Evolutionary conservation across 805 yeast genomes (phyloP).

Genomic region (Candida verbasci): DNA sequence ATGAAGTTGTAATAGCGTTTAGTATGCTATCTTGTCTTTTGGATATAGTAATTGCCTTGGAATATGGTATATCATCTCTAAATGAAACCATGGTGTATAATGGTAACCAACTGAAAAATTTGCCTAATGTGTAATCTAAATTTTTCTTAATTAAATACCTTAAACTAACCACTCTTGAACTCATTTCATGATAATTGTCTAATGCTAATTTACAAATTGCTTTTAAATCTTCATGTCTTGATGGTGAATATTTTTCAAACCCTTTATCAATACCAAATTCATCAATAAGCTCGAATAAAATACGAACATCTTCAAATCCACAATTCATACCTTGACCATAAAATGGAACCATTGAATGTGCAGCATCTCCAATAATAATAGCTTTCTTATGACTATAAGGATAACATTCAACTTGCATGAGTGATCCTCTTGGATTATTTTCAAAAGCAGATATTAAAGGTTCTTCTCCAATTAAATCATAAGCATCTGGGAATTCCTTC

Average conservation of each 20-base stretch:
- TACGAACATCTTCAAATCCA: constrained; percentile 86
- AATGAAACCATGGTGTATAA: constrained; percentile 91
- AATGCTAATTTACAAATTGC: constrained; percentile 78
- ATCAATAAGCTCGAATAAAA: constrained; percentile 47
- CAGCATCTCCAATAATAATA: constrained; percentile 84
- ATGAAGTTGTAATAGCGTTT: constrained; percentile 20
- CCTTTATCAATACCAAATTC: constrained; percentile 40
- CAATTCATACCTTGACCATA: constrained; percentile 97
- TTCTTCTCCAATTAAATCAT: constrained; percentile 58
- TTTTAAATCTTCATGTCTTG: constrained; percentile 60
- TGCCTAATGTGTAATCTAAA: constrained; percentile 59
- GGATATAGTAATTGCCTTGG: constrained; percentile 56
- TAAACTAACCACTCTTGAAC: constrained; percentile 65
- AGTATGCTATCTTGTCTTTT: constrained; percentile 53
- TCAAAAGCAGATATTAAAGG: constrained; percentile 46
- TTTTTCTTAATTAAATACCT: constrained; percentile 61
- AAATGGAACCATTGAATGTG: constrained; percentile 97
- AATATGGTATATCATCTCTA: constrained; percentile 75
- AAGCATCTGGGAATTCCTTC: constrained; percentile 70
- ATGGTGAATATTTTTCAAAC: constrained; percentile 49
- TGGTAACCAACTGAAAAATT: constrained; percentile 63
- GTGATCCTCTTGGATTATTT: constrained; percentile 68
- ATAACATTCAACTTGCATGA: constrained; percentile 64
- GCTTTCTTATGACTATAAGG: constrained; percentile 69
- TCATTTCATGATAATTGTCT: constrained; percentile 83